phyloP scores from a whole-genome alignment of 75 land plant genomes.

The Selaginella tamariscina region DNA sequence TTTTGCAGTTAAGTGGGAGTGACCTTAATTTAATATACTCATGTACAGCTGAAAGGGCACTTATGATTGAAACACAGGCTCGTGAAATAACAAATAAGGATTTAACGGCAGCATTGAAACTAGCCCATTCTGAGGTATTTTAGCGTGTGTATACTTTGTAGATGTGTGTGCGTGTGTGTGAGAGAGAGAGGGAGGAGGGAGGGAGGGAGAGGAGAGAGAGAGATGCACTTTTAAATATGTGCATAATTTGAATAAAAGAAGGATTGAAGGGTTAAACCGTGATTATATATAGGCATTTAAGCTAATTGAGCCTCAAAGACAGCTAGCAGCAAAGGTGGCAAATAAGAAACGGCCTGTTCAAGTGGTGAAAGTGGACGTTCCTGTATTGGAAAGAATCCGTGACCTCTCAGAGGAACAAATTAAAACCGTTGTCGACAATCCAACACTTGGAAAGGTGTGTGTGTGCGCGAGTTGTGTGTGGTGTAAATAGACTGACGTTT shows the following conservation, averaged over 20 bases:
- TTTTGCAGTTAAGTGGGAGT: constrained; percentile 62
- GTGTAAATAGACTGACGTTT: no score
- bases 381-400: constrained; percentile 47
- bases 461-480: no score
- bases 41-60: constrained; percentile 68
- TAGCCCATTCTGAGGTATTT: constrained; percentile 79
- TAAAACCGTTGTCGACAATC: constrained; percentile 62
- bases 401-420: constrained; percentile 42
- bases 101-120: constrained; percentile 52
- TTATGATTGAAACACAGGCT: constrained; percentile 96
- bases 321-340: constrained; percentile 64
- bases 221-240: no score
- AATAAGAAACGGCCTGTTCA: constrained; percentile 56
- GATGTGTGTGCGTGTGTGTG: no score
- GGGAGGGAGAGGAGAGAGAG: no score
- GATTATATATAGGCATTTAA: constrained; percentile 68
- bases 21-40: constrained; percentile 90
- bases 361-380: constrained; percentile 42
- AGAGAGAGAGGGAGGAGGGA: no score
- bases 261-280: no score
- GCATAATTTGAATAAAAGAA: no score
- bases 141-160: no score
- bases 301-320: constrained; percentile 65
- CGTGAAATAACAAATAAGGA: constrained; percentile 84
- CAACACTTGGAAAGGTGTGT: constrained; percentile 72